A percentile compares a stretch with the other conserved stretches of the same genome.
phyloP scores from a whole-genome alignment of 2,329 filamentous ascomycete species.

The Herpotrichia juniperi region DNA sequence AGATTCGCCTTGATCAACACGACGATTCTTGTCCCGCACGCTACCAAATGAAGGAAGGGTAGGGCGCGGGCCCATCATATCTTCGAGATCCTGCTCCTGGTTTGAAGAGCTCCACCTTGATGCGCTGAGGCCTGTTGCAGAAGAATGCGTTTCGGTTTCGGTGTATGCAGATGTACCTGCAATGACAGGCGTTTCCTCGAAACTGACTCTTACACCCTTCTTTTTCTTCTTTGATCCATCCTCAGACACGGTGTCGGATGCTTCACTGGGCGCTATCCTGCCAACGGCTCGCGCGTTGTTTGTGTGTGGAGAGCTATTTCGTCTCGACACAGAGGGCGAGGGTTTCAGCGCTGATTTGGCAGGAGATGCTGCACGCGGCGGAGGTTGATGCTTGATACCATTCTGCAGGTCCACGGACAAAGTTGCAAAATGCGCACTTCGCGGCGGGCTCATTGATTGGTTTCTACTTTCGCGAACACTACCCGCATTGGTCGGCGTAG shows the following conservation, averaged over 20 bases:
- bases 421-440: constrained; percentile 70
- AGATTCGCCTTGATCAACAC: constrained; percentile 51
- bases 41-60: constrained; percentile 78
- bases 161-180: constrained; percentile 53
- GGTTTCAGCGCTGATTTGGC: constrained; percentile 79
- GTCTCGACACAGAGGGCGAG: constrained; percentile 58
- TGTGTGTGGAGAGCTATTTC: constrained; percentile 52
- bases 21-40: constrained; percentile 67
- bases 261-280: constrained; percentile 58
- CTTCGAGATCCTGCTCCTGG: constrained; percentile 67
- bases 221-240: constrained; percentile 56
- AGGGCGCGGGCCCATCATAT: constrained; percentile 75
- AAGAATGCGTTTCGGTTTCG: constrained; percentile 23
- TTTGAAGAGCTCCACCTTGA: constrained; percentile 52
- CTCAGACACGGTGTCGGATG: constrained; percentile 62
- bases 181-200: constrained; percentile 70
- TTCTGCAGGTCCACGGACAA: constrained; percentile 59
- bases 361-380: constrained; percentile 73
- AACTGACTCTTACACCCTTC: constrained; percentile 77
- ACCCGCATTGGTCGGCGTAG: constrained; percentile 14
- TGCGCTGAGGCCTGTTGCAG: constrained; percentile 28
- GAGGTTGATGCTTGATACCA: constrained; percentile 69
- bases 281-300: constrained; percentile 57
- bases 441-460: constrained; percentile 64
- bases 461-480: constrained; percentile 40